These are phyloP conservation scores for Trametes polyzona DNA, from an alignment of 1,284 basidiomycete genomes.

Conservation along the genomic window DNA sequence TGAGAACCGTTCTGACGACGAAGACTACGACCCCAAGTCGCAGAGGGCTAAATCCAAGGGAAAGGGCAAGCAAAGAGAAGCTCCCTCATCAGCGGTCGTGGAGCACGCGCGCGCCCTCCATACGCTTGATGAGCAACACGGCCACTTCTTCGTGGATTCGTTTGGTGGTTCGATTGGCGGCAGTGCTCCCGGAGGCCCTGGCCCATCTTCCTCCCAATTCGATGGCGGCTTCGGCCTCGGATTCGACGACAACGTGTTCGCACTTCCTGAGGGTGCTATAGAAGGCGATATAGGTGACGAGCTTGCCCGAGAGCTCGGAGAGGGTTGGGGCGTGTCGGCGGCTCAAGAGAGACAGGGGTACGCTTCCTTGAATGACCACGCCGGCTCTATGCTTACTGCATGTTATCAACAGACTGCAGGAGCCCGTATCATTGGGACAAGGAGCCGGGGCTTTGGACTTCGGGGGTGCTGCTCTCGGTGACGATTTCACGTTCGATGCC, in stretches of 20 bases:
- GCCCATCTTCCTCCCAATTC: constrained; percentile 61
- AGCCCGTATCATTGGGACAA: constrained; percentile 8
- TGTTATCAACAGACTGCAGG: background rate
- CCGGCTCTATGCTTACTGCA: background rate
- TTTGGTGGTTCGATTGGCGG: constrained; percentile 62
- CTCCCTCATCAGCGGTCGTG: constrained; percentile 30
- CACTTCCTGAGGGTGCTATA: constrained; percentile 56
- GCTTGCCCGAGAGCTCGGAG: constrained; percentile 71
- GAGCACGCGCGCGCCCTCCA: constrained; percentile 57
- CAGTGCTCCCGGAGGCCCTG: constrained; percentile 33
- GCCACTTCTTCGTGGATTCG: constrained; percentile 65
- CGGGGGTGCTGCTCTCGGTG: constrained; percentile 12
- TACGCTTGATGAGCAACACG: constrained; percentile 71
- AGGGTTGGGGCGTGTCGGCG: constrained; percentile 56
- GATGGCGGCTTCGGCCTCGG: constrained; percentile 46
- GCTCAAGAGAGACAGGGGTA: background rate
- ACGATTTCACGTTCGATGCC: constrained; percentile 28
- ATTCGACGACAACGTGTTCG: constrained; percentile 58
- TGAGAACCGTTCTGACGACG: constrained; percentile 47
- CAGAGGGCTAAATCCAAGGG: constrained; percentile 38
- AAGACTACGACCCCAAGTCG: constrained; percentile 51
- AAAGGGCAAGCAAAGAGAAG: constrained; percentile 36
- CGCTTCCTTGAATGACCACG: background rate
- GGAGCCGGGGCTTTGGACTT: background rate
- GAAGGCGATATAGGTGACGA: constrained; percentile 68